Percentiles rank a stretch among this genome's conserved stretches.
Conservation (phyloP, 352 stramenopile species). For the Globisporangium cederbergense region DNA sequence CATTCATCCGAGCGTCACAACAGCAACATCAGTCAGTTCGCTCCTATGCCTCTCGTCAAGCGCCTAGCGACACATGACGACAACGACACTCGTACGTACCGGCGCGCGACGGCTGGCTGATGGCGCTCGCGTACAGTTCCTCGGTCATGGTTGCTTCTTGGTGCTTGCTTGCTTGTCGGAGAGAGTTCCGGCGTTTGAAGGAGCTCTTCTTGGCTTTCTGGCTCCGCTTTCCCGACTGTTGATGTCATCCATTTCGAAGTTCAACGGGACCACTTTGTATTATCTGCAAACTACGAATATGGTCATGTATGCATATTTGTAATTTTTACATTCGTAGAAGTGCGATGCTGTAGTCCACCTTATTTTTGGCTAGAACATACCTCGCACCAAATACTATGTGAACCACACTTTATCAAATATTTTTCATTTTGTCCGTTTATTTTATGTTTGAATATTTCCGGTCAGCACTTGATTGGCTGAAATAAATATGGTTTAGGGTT, state of each 20-base stretch:
- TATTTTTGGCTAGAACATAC: too few species aligned
- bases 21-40: not conserved
- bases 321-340: too few species aligned
- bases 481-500: too few species aligned
- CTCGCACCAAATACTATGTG: too few species aligned
- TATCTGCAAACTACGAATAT: too few species aligned
- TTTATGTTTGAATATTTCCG: not conserved
- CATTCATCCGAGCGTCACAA: not conserved
- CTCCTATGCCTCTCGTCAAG: not conserved
- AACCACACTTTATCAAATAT: too few species aligned
- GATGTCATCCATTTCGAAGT: slow-evolving; percentile 13
- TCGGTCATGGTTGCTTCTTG: slow-evolving; percentile 29
- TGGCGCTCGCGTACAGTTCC: slow-evolving; percentile 48
- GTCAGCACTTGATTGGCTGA: too few species aligned
- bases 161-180: not conserved
- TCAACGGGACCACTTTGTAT: not conserved
- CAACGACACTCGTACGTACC: slow-evolving; percentile 21
- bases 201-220: not conserved
- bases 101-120: slow-evolving; percentile 65
- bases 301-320: too few species aligned
- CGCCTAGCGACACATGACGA: not conserved
- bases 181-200: slow-evolving; percentile 2
- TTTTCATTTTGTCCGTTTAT: too few species aligned
- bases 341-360: too few species aligned
- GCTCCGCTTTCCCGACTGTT: not conserved